Percentiles rank a stretch among this genome's conserved stretches.
Conservation (phyloP, 805 yeast species). For the Ogataea pilisensis region DNA sequence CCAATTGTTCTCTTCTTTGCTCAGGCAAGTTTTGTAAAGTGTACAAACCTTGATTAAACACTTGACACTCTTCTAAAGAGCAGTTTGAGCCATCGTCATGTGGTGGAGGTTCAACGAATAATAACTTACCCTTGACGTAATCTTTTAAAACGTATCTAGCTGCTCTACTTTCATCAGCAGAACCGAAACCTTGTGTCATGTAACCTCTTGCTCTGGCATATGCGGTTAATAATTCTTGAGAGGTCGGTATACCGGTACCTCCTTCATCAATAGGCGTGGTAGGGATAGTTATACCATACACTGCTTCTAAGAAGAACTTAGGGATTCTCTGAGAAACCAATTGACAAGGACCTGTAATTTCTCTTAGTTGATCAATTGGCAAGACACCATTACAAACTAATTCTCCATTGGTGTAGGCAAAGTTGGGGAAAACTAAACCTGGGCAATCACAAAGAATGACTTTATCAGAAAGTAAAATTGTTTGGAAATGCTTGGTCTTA, state of each 20-base stretch:
- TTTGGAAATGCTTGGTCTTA: slow-evolving; percentile 98
- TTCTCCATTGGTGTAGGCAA: slow-evolving; percentile 94
- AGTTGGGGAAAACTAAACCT: slow-evolving; percentile 97
- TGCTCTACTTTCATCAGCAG: slow-evolving; percentile 95
- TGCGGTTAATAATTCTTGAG: slow-evolving; percentile 83
- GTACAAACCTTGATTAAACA: slow-evolving; percentile 75
- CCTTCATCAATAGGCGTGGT: slow-evolving; percentile 78
- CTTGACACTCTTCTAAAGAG: slow-evolving; percentile 47
- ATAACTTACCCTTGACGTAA: slow-evolving; percentile 86
- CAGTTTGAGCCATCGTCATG: slow-evolving; percentile 51
- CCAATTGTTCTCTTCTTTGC: slow-evolving; percentile 66
- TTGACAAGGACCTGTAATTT: slow-evolving; percentile 82
- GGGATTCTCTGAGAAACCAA: slow-evolving; percentile 87
- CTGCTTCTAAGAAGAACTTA: slow-evolving; percentile 80
- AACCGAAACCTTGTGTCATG: slow-evolving; percentile 95
- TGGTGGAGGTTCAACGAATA: slow-evolving; percentile 89
- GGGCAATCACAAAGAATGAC: slow-evolving; percentile 97
- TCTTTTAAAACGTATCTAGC: slow-evolving; percentile 90
- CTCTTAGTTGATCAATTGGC: slow-evolving; percentile 96
- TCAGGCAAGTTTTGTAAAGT: slow-evolving; percentile 63
- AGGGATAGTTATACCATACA: slow-evolving; percentile 87
- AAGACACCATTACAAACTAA: slow-evolving; percentile 97
- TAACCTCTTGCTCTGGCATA: slow-evolving; percentile 96
- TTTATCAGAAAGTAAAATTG: slow-evolving; percentile 76
- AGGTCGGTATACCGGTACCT: slow-evolving; percentile 84